Evolutionary conservation across 2,329 filamentous ascomycete species (phyloP), one percentile per base, ranked within the genome.

Genomic region (Aspergillus hiratsukae): DNA sequence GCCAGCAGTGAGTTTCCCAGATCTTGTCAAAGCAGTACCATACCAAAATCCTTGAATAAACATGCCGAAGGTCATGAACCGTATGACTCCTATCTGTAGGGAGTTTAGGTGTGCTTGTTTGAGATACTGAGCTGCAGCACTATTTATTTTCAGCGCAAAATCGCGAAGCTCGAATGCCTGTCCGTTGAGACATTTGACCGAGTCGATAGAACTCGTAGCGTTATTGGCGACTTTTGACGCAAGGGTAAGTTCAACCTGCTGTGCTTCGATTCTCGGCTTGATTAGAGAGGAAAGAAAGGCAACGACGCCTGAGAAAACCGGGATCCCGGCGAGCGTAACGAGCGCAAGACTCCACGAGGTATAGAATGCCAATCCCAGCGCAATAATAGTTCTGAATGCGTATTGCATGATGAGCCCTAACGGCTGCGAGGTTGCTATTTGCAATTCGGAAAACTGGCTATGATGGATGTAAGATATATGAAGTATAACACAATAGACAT

Each of bases 1-100:
- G 0, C 87, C 89, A 0, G 90, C 76, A 10, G 77, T 79, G 11
- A 84, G 75, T 0, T 79, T 71, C 1, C 84, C 85, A 1, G 81
- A 73, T 9, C 80, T 77, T 9, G 94, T 85, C 1, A 96, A 80
- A 1, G 83, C 77, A 28, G 87, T 83, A 0, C 91, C 92, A 64
- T 92, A 96, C 84, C 90, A 96, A 67, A 97, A 97, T 0, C 91
- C 92, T 56, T 91, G 83, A 0, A 95, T 87, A 62, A 97, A 97
- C 69, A 97, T 86, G 1, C 80, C 80, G 3, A 91, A 82, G 29
- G 88, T 86, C 76, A 91, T 86, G 62, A 95, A 83, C 49, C 87
- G 86, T 52, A 90, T 81, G 49, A 88, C 83, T 0, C 86, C 87
- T 66, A 89, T 85, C 66, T 96, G 91, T 3, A 86, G 69, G 0